phyloP scores from a whole-genome alignment of 306 rosid genomes.

The Vigna angularis region DNA sequence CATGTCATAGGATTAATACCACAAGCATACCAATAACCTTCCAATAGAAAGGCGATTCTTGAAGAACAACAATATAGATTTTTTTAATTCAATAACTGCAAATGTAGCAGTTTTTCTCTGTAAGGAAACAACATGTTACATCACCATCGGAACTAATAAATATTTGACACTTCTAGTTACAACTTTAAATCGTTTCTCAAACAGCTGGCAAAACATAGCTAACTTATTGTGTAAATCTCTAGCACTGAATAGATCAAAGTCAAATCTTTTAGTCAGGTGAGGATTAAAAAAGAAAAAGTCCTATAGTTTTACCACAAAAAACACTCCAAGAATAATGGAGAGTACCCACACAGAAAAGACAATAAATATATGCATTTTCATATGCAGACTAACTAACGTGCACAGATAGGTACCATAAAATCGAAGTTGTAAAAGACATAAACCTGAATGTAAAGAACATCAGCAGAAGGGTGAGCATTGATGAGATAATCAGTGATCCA shows the following conservation, averaged over 20 bases:
- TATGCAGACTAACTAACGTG: conserved; percentile 6
- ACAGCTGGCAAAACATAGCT: background rate
- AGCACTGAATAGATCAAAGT: background rate
- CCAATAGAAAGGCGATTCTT: conserved; percentile 10
- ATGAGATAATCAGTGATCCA: conserved; percentile 98
- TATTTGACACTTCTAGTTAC: background rate
- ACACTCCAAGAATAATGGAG: conserved; percentile 29
- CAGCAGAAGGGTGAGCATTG: conserved; percentile 73
- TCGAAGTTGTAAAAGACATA: conserved; percentile 6
- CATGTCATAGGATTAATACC: conserved; percentile 7
- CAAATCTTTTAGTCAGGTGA: background rate
- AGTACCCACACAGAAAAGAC: background rate
- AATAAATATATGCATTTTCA: conserved; percentile 24
- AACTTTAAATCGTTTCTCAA: conserved; percentile 6
- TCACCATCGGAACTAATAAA: background rate
- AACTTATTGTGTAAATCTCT: background rate
- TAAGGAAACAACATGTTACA: conserved; percentile 1
- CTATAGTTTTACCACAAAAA: background rate
- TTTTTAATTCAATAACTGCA: conserved; percentile 27
- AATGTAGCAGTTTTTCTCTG: conserved; percentile 5
- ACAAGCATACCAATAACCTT: conserved; percentile 7
- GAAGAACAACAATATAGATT: conserved; percentile 18
- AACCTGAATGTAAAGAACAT: conserved; percentile 96
- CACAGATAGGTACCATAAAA: conserved; percentile 25
- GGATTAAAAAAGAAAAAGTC: background rate